These are phyloP conservation scores for Pezizomycotina sp. DNA, from an alignment of 2,329 filamentous ascomycete genomes.

Conservation along the genomic window DNA sequence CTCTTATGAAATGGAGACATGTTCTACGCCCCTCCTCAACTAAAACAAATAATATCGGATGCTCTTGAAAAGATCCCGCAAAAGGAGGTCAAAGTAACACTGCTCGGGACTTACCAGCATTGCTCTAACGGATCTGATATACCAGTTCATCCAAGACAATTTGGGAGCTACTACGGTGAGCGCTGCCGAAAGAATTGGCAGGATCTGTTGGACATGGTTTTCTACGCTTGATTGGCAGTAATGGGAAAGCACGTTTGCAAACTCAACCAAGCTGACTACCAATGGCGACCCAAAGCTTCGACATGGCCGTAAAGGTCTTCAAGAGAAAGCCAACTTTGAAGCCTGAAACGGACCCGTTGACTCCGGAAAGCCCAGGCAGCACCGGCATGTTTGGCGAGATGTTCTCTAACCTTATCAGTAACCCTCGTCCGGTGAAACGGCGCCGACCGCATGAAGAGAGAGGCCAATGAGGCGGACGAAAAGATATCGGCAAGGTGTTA, in stretches of 20 bases:
- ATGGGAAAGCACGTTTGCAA: conserved; percentile 91
- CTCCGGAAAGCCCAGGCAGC: conserved; percentile 62
- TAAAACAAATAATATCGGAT: conserved; percentile 77
- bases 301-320: conserved; percentile 57
- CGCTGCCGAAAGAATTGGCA: conserved; percentile 92
- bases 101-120: conserved; percentile 86
- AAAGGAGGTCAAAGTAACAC: conserved; percentile 84
- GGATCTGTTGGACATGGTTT: conserved; percentile 70
- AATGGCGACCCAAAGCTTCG: conserved; percentile 92
- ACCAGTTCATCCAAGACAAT: conserved; percentile 82
- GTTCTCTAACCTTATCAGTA: conserved; percentile 82
- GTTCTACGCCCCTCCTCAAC: conserved; percentile 63
- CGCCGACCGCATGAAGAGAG: conserved; percentile 71
- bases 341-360: conserved; percentile 35
- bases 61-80: conserved; percentile 77
- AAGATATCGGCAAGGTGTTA: conserved; percentile 77
- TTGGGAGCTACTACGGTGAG: conserved; percentile 70
- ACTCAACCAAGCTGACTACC: conserved; percentile 94
- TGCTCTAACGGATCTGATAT: conserved; percentile 82
- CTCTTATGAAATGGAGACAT: conserved; percentile 82
- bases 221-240: conserved; percentile 75
- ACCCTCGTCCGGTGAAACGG: conserved; percentile 83
- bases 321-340: conserved; percentile 65
- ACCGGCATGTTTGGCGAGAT: conserved; percentile 79
- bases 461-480: conserved; percentile 79